Base-by-base conservation (phyloP, 371 early-diverging fungal species). In the Synchytrium microbalum region DNA sequence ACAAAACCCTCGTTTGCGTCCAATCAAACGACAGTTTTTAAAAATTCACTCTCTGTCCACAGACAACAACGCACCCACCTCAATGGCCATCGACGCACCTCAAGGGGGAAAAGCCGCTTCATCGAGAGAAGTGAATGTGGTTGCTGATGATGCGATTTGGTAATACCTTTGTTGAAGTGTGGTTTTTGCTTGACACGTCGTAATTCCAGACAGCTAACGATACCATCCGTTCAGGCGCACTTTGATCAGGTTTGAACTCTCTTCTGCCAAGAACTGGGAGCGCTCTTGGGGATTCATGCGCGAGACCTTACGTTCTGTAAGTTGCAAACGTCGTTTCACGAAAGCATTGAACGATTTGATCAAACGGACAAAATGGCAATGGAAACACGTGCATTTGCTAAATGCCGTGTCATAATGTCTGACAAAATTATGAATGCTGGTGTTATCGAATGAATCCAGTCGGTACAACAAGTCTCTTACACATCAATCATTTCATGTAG, bases 81-180 rank as follows among this genome's bases (percentile, higher is more conserved):
- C 46, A 38, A 38, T 38, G 46, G 46, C 10, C 5, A 19, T 38
- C 5, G 46, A 38, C 46, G 46, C 10, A 19, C 10, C 46, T 38
- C 5, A 38, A 38, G 46, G 10, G 46, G 46, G 46, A 0, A 65
- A 57, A 14, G 57, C 32, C 28, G 30, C 56, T 25, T 55, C 27
- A 32, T 56, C 63, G 25, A 61, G 73, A 1, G 58, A 63, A 8
- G 59, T 71, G 19, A 78, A 78, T 60, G 66, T 67, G 26, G 76
- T 78, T 23, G 75, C 74, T 59, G 69, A 75, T 60, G 78, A 72
- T 56, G 78, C 78, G 28, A 78, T 78, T 26, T 78, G 78, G 78
- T 78, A 38, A 0, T 61, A 46, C 14, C 13, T 13, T 13, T 14
- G 14, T 57, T 51, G 51, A 51, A 51, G n/a, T 13, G 51, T 51